Conservation (phyloP, 106 monocot species). For the Acorus gramineus region DNA sequence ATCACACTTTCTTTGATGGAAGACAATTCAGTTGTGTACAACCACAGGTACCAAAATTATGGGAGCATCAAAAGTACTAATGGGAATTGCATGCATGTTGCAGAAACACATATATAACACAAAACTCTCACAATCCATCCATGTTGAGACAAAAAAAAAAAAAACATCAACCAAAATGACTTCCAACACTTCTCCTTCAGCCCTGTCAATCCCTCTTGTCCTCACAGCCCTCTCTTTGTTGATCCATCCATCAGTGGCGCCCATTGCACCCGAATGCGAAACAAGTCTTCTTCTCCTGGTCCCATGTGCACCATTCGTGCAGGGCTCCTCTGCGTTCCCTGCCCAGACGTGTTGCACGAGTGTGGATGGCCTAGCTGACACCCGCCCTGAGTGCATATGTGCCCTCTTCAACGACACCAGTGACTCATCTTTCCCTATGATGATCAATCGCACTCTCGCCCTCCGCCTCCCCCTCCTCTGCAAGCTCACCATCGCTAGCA, state of each 20-base stretch:
- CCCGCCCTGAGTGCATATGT: conserved; percentile 32
- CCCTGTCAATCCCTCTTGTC: neutral
- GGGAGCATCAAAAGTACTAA: too few relatives aligned
- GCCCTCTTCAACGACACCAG: conserved; percentile 10
- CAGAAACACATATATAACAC: too few relatives aligned
- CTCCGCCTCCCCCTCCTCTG: conserved; percentile 31
- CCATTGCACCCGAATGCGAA: conserved; percentile 9
- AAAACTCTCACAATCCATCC: too few relatives aligned
- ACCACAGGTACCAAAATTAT: too few relatives aligned
- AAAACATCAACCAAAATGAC: too few relatives aligned
- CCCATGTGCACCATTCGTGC: conserved; percentile 35
- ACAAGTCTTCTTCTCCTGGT: conserved; percentile 21
- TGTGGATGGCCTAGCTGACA: conserved; percentile 14
- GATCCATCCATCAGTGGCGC: neutral
- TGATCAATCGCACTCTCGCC: conserved; percentile 28
- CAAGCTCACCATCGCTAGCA: conserved; percentile 9
- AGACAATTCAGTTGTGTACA: too few relatives aligned
- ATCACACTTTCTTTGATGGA: too few relatives aligned
- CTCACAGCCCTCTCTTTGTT: neutral
- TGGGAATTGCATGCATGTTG: too few relatives aligned
- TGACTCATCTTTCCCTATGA: conserved; percentile 7
- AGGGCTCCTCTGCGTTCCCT: conserved; percentile 17
- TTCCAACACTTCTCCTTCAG: conserved; percentile 6
- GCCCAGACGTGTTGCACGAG: conserved; percentile 27
- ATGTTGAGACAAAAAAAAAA: too few relatives aligned